phyloP scores from a whole-genome alignment of 192 early-diverging fungal species.

The Anaeromyces robustus region DNA sequence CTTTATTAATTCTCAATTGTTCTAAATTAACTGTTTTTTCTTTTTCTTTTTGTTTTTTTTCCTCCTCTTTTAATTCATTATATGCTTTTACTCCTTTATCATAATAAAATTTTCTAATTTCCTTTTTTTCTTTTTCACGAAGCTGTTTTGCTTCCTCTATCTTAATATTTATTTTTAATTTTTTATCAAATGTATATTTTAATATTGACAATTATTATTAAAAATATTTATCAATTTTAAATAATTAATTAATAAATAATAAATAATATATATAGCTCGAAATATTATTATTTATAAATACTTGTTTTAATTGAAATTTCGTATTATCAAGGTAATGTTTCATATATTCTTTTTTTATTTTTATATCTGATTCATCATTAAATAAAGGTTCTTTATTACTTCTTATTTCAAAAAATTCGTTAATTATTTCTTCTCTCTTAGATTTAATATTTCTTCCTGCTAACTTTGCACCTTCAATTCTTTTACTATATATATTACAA shows the following conservation, averaged over 20 bases:
- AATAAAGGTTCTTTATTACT: background rate
- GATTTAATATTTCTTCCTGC: background rate
- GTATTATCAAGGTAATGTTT: background rate
- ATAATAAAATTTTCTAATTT: background rate
- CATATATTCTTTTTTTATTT: background rate
- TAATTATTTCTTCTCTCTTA: background rate
- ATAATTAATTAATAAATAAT: too few species aligned
- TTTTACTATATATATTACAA: background rate
- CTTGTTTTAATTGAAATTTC: background rate
- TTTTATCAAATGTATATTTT: too few species aligned
- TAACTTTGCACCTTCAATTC: background rate
- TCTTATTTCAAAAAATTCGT: background rate
- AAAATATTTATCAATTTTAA: too few species aligned
- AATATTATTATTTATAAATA: too few species aligned
- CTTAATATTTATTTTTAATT: background rate
- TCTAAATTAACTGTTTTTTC: background rate
- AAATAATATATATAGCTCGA: too few species aligned
- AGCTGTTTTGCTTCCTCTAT: background rate
- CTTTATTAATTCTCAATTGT: background rate
- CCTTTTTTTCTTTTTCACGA: background rate
- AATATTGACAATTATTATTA: too few species aligned
- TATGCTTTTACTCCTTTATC: background rate
- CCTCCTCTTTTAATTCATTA: background rate
- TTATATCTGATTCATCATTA: background rate
- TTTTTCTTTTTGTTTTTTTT: background rate